Percentiles rank a stretch among this genome's conserved stretches.
These are phyloP conservation scores for Lomentospora prolificans DNA, from an alignment of 2,329 filamentous ascomycete species.

Conservation along the genomic window DNA sequence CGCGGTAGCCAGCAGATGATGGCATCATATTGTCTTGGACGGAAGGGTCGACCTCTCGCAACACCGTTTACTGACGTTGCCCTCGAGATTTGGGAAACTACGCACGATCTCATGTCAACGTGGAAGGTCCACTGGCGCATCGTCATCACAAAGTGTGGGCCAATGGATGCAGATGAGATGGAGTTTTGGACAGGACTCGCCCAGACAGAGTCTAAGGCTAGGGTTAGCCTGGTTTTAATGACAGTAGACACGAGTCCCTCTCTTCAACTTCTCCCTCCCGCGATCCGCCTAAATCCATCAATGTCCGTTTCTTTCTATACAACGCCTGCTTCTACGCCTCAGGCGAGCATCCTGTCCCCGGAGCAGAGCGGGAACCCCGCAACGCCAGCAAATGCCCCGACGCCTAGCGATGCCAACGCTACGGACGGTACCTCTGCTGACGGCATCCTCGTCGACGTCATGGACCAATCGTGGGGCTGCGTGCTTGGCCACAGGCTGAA, in stretches of 20 bases:
- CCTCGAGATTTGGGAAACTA: constrained; percentile 69
- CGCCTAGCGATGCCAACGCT: constrained; percentile 25
- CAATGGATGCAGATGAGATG: constrained; percentile 57
- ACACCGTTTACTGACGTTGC: constrained; percentile 53
- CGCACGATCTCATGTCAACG: constrained; percentile 59
- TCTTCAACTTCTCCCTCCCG: constrained; percentile 50
- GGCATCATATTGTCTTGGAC: constrained; percentile 61
- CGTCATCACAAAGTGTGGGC: constrained; percentile 61
- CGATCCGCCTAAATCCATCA: constrained; percentile 36
- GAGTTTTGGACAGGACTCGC: constrained; percentile 47
- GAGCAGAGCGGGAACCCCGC: constrained; percentile 45
- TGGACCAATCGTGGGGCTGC: constrained; percentile 68
- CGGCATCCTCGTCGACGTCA: constrained; percentile 59
- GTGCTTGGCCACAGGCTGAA: constrained; percentile 57
- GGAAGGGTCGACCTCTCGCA: constrained; percentile 42
- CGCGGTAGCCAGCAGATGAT: constrained; percentile 63
- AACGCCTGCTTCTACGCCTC: constrained; percentile 61
- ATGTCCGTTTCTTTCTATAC: constrained; percentile 38
- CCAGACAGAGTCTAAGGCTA: constrained; percentile 39
- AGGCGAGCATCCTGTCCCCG: constrained; percentile 48
- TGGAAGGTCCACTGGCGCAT: constrained; percentile 69
- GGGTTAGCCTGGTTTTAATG: constrained; percentile 47
- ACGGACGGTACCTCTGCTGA: constrained; percentile 43
- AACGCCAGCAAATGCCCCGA: constrained; percentile 32
- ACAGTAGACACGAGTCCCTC: constrained; percentile 56